A percentile compares a stretch with the other conserved stretches of the same genome.
phyloP scores from a whole-genome alignment of 768 basidiomycete species.

The Grammothele lineata region DNA sequence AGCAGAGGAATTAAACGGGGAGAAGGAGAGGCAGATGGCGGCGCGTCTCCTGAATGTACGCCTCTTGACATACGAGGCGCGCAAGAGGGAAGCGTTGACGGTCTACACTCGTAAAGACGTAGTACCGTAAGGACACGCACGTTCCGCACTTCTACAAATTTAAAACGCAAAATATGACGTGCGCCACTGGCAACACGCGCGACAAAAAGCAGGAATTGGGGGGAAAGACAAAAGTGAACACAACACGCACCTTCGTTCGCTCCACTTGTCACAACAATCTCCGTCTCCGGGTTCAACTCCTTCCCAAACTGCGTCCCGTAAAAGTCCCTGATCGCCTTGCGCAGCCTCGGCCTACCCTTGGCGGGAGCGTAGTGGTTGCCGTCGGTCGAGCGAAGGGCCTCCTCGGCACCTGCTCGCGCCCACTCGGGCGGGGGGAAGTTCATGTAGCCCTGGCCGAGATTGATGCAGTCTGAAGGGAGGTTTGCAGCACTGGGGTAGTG shows the following conservation, averaged over 20 bases:
- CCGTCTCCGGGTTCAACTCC: constrained; percentile 76
- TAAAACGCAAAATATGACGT: too few relatives aligned
- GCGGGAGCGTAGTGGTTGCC: constrained; percentile 89
- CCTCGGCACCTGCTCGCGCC: constrained; percentile 68
- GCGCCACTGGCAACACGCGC: neutral
- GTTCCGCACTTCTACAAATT: too few relatives aligned
- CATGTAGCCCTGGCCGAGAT: constrained; percentile 90
- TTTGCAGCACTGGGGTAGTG: constrained; percentile 66
- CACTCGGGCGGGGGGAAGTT: constrained; percentile 83
- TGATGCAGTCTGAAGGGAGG: constrained; percentile 86
- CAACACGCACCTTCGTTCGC: constrained; percentile 80
- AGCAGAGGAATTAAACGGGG: too few relatives aligned
- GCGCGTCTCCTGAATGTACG: too few relatives aligned
- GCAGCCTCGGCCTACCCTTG: constrained; percentile 81
- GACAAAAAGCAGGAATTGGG: too few relatives aligned
- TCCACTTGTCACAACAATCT: constrained; percentile 92
- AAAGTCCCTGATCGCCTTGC: constrained; percentile 82
- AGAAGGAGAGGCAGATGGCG: too few relatives aligned
- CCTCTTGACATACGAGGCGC: too few relatives aligned
- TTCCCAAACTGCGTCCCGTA: constrained; percentile 66
- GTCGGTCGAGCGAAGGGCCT: constrained; percentile 55
- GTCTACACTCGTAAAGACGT: too few relatives aligned
- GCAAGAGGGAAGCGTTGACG: too few relatives aligned
- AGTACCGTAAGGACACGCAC: too few relatives aligned
- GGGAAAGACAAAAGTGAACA: neutral